Evolutionary conservation across 2,329 filamentous ascomycete genomes (phyloP), one percentile per base, ranked within the genome.

Genomic region (Colletotrichum horii): DNA sequence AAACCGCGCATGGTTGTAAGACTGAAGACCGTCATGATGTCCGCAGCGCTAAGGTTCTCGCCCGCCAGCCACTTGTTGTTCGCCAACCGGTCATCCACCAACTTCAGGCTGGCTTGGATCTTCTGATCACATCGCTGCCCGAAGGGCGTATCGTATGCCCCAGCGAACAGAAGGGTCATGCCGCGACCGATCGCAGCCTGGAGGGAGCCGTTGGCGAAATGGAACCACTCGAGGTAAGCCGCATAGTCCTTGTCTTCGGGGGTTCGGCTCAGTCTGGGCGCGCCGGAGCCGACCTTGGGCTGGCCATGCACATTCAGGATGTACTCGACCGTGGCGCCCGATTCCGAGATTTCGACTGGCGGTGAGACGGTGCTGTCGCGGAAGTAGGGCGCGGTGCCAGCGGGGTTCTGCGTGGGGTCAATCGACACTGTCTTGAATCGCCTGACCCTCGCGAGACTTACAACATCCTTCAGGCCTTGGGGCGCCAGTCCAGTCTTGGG

Each of bases 181-280:
- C 79, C 80, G 15, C 85, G 82, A 6, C 80, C 76, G 43, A 90
- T 75, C 0, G 81, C 80, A 0, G 87, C 82, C 78, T 84, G 82
- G 5, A 91, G 83, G 3, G 81, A 87, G 38, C 86, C 86, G 79
- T 90, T 88, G 11, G 86, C 84, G 80, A 88, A 93, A 80, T 93
- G 90, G 79, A 91, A 90, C 91, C 91, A 94, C 84, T 91, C 93
- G 1, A 94, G 79, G 77, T 91, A 94, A 66, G 92, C 87, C 3
- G 90, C 84, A 77, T 92, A 94, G 60, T 87, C 85, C 19, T 86
- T 81, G 66, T 90, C 83, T 26, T 76, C 70, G 38, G 74, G 74
- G 26, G 74, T 58, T 0, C 92, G 78, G 12, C 87, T 83, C 0
- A 94, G 83, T 15, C 82, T 83, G 8, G 91, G 90, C 8, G 81